A percentile compares a stretch with the other conserved stretches of the same genome.
Conservation (phyloP, 495 filamentous ascomycete genomes). For the Penicillium silybi region DNA sequence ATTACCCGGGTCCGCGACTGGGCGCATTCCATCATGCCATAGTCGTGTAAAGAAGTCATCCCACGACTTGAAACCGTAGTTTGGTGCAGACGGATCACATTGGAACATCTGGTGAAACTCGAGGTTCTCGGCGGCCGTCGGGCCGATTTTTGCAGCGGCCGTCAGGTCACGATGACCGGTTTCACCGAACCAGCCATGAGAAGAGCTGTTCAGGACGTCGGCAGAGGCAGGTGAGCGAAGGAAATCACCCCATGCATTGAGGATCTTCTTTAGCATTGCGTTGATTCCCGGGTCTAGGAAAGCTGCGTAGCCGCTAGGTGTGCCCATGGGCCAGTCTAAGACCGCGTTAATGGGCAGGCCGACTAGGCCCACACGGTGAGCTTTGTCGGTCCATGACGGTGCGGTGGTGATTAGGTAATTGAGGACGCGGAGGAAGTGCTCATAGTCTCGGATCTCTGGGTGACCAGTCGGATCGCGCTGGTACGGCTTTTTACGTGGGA, state of each 20-base stretch:
- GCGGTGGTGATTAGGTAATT: slow-evolving; percentile 60
- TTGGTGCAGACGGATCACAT: slow-evolving; percentile 18
- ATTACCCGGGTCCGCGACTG: slow-evolving; percentile 49
- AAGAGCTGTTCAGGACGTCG: slow-evolving; percentile 47
- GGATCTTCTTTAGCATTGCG: slow-evolving; percentile 59
- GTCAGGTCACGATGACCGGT: slow-evolving; percentile 25
- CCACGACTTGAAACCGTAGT: slow-evolving; percentile 65
- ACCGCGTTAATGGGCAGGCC: slow-evolving; percentile 66
- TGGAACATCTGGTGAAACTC: slow-evolving; percentile 55
- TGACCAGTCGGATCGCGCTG: slow-evolving; percentile 55
- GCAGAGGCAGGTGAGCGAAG: slow-evolving; percentile 54
- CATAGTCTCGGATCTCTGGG: slow-evolving; percentile 58
- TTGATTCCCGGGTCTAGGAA: slow-evolving; percentile 69
- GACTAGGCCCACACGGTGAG: slow-evolving; percentile 55
- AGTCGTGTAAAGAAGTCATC: slow-evolving; percentile 72
- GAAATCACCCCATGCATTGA: slow-evolving; percentile 64
- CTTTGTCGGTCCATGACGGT: slow-evolving; percentile 55
- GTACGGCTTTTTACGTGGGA: slow-evolving; percentile 55
- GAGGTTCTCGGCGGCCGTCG: slow-evolving; percentile 28
- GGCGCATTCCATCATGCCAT: slow-evolving; percentile 52
- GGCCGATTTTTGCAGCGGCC: slow-evolving; percentile 47
- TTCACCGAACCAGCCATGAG: slow-evolving; percentile 60
- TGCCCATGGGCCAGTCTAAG: slow-evolving; percentile 72
- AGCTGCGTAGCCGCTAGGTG: slow-evolving; percentile 58
- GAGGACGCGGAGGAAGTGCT: slow-evolving; percentile 61